A percentile compares a stretch with the other conserved stretches of the same genome.
Evolutionary conservation across 2,329 filamentous ascomycete genomes (phyloP).

Genomic region (Talaromyces pinophilus): DNA sequence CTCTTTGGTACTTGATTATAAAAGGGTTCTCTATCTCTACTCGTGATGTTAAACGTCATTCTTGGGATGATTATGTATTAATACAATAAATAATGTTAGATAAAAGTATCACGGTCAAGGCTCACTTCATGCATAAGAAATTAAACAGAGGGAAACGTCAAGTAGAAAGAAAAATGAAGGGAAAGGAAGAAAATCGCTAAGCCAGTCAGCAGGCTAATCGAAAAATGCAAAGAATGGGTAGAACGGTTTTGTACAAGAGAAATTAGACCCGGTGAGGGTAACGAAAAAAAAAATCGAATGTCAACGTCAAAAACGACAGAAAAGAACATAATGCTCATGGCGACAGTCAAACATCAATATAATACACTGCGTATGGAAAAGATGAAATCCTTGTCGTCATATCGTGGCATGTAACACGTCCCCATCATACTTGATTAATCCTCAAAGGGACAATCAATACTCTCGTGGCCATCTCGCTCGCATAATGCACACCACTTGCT

Average conservation of each 20-base stretch:
- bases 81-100: conserved; percentile 21
- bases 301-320: conserved; percentile 14
- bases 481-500: conserved; percentile 97
- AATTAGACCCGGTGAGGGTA: conserved; percentile 20
- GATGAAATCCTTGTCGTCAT: conserved; percentile 9
- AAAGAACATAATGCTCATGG: conserved; percentile 5
- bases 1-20: not conserved
- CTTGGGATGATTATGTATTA: conserved; percentile 20
- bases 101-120: not conserved
- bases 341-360: conserved; percentile 10
- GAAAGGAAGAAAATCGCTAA: not conserved
- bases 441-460: conserved; percentile 91
- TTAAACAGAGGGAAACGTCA: not conserved
- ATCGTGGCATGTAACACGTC: conserved; percentile 8
- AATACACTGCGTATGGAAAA: conserved; percentile 17
- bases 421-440: conserved; percentile 51
- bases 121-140: not conserved
- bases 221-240: not conserved
- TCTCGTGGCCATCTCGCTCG: conserved; percentile 94
- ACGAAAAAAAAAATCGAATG: conserved; percentile 19
- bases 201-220: not conserved
- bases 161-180: not conserved
- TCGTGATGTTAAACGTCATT: not conserved
- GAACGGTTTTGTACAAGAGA: conserved; percentile 11
- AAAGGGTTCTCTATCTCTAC: not conserved